A percentile compares a stretch with the other conserved stretches of the same genome.
phyloP scores from a whole-genome alignment of 78 protist genomes.

The Guillardia theta region DNA sequence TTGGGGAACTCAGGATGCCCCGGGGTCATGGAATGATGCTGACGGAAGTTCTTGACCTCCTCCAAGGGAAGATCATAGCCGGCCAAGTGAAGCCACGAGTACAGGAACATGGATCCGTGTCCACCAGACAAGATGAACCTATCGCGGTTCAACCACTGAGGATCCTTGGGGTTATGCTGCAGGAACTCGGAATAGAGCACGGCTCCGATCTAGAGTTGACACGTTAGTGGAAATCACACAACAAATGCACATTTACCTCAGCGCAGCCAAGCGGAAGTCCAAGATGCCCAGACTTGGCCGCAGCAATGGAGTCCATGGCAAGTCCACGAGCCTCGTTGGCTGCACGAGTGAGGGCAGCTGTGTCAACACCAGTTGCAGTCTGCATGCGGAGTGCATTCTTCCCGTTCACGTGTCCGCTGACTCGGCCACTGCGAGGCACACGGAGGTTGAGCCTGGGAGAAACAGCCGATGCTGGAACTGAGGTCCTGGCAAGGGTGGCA shows the following conservation, averaged over 20 bases:
- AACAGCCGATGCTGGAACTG: no score
- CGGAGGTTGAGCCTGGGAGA: conserved; percentile 3
- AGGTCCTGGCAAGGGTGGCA: no score
- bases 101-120: conserved; percentile 74
- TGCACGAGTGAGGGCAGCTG: neutral
- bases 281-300: conserved; percentile 72
- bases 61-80: conserved; percentile 55
- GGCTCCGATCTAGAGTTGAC: conserved; percentile 19
- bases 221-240: neutral
- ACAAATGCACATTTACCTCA: neutral
- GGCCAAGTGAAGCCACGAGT: conserved; percentile 59
- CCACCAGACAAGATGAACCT: conserved; percentile 76
- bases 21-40: conserved; percentile 64
- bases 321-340: conserved; percentile 54
- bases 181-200: conserved; percentile 40
- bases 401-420: neutral
- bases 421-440: neutral
- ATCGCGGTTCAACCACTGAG: conserved; percentile 69
- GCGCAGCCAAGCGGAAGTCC: conserved; percentile 73
- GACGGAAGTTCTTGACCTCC: conserved; percentile 73
- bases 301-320: conserved; percentile 52
- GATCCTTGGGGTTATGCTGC: conserved; percentile 49
- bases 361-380: neutral
- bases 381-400: neutral
- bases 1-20: conserved; percentile 79